Conservation (phyloP, 805 yeast species). For the Cyberlindnera subsufficiens region DNA sequence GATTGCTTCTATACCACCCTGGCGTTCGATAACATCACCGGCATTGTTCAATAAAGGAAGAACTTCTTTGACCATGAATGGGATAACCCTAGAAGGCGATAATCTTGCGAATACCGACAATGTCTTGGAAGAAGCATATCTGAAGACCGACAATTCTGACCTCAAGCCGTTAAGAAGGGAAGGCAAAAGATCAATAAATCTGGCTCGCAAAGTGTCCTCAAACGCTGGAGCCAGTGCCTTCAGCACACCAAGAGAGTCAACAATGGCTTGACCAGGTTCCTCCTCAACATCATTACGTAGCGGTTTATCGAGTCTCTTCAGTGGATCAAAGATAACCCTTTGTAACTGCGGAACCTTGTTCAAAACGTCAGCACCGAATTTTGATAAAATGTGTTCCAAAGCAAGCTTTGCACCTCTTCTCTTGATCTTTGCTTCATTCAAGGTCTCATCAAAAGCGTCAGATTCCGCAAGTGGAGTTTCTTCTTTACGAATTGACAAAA, state of each 20-base stretch:
- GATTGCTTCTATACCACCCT: conserved; percentile 90
- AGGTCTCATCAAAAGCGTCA: conserved; percentile 57
- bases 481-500: conserved; percentile 75
- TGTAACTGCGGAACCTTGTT: conserved; percentile 59
- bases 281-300: conserved; percentile 30
- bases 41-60: conserved; percentile 80
- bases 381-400: conserved; percentile 49
- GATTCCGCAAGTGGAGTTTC: conserved; percentile 55
- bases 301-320: conserved; percentile 32
- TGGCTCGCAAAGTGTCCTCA: conserved; percentile 38
- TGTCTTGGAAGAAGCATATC: conserved; percentile 88
- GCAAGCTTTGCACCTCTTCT: conserved; percentile 79
- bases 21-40: conserved; percentile 63
- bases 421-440: conserved; percentile 71
- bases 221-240: conserved; percentile 68
- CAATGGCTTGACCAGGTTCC: conserved; percentile 66
- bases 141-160: conserved; percentile 72
- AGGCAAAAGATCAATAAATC: conserved; percentile 49
- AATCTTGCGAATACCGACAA: conserved; percentile 73
- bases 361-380: conserved; percentile 52
- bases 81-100: conserved; percentile 65
- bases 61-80: conserved; percentile 69
- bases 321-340: conserved; percentile 60
- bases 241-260: conserved; percentile 81
- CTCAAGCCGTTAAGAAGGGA: conserved; percentile 47